A percentile compares a stretch with the other conserved stretches of the same genome.
These are phyloP conservation scores for Ostreobium quekettii DNA, from an alignment of 139 green algal species.

Conservation along the genomic window DNA sequence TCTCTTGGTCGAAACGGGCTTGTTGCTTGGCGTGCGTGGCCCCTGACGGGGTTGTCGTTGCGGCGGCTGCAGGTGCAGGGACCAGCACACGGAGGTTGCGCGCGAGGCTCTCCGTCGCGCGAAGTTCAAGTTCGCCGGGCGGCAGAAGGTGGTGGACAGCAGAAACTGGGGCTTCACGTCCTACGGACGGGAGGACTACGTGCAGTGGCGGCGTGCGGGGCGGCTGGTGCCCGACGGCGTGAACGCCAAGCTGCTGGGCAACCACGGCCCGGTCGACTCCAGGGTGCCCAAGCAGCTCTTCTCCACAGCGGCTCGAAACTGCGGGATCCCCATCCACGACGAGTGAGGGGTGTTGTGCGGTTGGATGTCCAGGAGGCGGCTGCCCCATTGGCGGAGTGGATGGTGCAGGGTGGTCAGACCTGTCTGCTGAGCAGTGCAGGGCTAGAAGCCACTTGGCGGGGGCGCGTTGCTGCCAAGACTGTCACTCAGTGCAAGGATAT, in stretches of 20 bases:
- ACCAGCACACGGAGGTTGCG: conserved; percentile 67
- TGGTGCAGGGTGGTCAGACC: too few relatives aligned
- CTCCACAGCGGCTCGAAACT: conserved; percentile 36
- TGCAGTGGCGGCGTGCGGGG: conserved; percentile 87
- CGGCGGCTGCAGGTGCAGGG: conserved; percentile 86
- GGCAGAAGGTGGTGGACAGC: conserved; percentile 94
- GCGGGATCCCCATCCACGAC: conserved; percentile 42
- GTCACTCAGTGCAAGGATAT: too few relatives aligned
- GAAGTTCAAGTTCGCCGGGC: conserved; percentile 99
- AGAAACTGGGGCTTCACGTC: conserved; percentile 98
- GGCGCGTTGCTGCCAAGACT: too few relatives aligned
- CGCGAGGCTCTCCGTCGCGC: conserved; percentile 91
- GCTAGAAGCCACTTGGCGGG: too few relatives aligned
- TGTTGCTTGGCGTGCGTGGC: too few relatives aligned
- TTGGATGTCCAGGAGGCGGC: too few relatives aligned
- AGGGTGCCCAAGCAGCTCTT: conserved; percentile 56
- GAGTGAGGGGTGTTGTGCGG: conserved; percentile 12
- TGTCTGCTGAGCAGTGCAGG: too few relatives aligned
- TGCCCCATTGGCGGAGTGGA: too few relatives aligned
- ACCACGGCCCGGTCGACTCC: conserved; percentile 52
- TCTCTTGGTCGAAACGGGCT: too few relatives aligned
- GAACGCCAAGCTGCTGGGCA: conserved; percentile 48
- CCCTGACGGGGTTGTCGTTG: too few relatives aligned
- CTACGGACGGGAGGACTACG: conserved; percentile 79
- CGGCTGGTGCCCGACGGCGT: conserved; percentile 78